Base-by-base conservation (phyloP, 2,329 filamentous ascomycete genomes). In the Alternaria gaisen region DNA sequence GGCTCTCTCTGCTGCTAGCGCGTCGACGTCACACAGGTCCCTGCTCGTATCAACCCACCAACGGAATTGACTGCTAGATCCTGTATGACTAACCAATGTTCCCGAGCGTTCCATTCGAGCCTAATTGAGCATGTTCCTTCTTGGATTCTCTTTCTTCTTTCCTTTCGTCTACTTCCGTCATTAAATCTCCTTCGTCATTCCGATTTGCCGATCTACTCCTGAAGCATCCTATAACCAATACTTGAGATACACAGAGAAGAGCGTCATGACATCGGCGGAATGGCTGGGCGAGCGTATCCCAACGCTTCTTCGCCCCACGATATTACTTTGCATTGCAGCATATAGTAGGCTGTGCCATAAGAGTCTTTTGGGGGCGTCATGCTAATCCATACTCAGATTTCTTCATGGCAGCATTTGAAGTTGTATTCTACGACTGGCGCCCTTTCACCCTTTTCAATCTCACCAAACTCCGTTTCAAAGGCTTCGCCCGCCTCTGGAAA, bases 401-500 rank as follows among this genome's bases (percentile, higher is more conserved):
- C 55, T 41, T 71, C 24, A 73, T 77, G 70, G 78, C 75, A 6
- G 61, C 77, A 16, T 51, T 78, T 32, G 72, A 78, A 64, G 64
- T 71, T 38, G 54, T 74, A 30, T 71, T 76, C 41, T 14, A 74
- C 22, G 70, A 77, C 11, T 70, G 60, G 56, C 62, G 65, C 26
- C 76, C 75, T 5, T 56, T 62, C 32, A 58, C 70, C 8, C 69
- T 78, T 20, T 60, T 77, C 65, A 66, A 75, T 28, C 51, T 78
- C 38, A 70, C 68, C 14, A 61, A 66, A 8, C 62, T 79, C 7
- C 76, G 73, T 34, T 70, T 70, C 57, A 73, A 71, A 57, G 69
- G 71, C 48, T 79, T 79, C 51, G 73, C 74, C 9, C 70, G 77
- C 34, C 67, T 79, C 24, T 79, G 77, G 77, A 74, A 63, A 8